Evolutionary conservation across 768 basidiomycete genomes (phyloP), one percentile per base, ranked within the genome.

Genomic region (Termitomyces sp.): DNA sequence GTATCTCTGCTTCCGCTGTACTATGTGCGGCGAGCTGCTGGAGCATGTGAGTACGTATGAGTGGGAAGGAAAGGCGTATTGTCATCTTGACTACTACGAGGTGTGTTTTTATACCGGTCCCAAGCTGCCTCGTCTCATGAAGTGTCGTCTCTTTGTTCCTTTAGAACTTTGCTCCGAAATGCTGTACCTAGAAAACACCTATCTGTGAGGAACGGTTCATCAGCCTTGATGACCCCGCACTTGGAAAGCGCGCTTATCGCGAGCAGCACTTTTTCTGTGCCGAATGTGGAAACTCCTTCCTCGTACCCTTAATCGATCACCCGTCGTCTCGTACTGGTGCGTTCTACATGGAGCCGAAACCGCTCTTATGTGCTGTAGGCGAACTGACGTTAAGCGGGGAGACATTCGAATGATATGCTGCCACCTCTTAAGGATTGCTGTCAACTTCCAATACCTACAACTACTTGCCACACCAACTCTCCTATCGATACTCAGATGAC

Each of bases 181-280:
- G 96, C 68, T 92, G 89, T 71, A 89, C 94, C 48, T 99, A 97
- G 78, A 83, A 94, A 66, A 99, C 96, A 0, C 81, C 95, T 2
- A 99, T 99, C 64, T 87, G 95, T 31, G 96, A 98, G 65, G 89
- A 95, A 67, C 85, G 92, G n/a, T 99, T 95, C 70, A 93, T 99
- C 65, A 95, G 93, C n/a, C 80, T 99, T 50, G 86, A 92, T 60
- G 94, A 98, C 66, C 82, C 86, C 1, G 84, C 84, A 1, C 82
- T 97, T 0, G 90, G 85, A 23, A 82, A 83, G 69, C 83, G 92
- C 46, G 86, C 88, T 49, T 99, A 98, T 70, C 96, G 98, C 73
- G 92, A 95, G 60, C 90, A 94, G 49, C 96, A 99, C 73, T 99
- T 99, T 76, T 99, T 98, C 80, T 99, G 96, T 69, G 85, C 93